These are phyloP conservation scores for Baorangia bicolor DNA, from an alignment of 768 basidiomycete species.

Conservation along the genomic window DNA sequence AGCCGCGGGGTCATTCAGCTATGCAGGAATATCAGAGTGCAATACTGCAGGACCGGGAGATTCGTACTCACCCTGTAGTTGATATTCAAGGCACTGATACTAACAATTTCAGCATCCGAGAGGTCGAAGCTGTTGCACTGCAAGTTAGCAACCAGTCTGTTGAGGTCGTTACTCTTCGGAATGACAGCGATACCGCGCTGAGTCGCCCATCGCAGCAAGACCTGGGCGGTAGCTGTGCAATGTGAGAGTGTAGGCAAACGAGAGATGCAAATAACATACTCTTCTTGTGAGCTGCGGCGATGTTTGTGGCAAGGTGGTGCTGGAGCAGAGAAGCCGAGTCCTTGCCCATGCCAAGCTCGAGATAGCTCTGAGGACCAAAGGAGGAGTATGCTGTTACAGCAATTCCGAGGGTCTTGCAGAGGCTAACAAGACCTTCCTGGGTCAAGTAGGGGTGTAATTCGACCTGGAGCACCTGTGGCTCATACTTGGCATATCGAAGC, in stretches of 20 bases:
- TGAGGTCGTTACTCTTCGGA: slow-evolving; percentile 60
- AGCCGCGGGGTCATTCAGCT: slow-evolving; percentile 71
- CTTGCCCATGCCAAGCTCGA: slow-evolving; percentile 66
- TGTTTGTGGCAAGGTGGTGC: slow-evolving; percentile 42
- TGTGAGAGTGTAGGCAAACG: background rate
- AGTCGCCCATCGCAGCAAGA: slow-evolving; percentile 77
- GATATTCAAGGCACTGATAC: slow-evolving; percentile 58
- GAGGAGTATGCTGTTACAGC: slow-evolving; percentile 57
- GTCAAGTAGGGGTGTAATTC: slow-evolving; percentile 58
- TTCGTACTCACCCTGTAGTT: slow-evolving; percentile 54
- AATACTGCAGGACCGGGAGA: background rate
- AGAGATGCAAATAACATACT: slow-evolving; percentile 35
- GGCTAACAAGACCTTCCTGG: slow-evolving; percentile 46
- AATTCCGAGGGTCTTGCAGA: slow-evolving; percentile 45
- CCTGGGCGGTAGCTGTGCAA: slow-evolving; percentile 49
- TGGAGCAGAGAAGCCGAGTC: slow-evolving; percentile 50
- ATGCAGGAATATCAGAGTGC: slow-evolving; percentile 5
- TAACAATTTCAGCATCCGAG: slow-evolving; percentile 53
- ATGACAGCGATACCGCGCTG: slow-evolving; percentile 73
- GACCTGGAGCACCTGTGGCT: slow-evolving; percentile 58
- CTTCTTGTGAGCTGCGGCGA: slow-evolving; percentile 53
- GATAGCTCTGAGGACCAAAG: slow-evolving; percentile 52
- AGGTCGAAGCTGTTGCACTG: slow-evolving; percentile 49
- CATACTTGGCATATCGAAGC: slow-evolving; percentile 69
- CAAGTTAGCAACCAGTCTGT: slow-evolving; percentile 46